Evolutionary conservation across 2,329 filamentous ascomycete genomes (phyloP).

Genomic region (Nemania diffusa): DNA sequence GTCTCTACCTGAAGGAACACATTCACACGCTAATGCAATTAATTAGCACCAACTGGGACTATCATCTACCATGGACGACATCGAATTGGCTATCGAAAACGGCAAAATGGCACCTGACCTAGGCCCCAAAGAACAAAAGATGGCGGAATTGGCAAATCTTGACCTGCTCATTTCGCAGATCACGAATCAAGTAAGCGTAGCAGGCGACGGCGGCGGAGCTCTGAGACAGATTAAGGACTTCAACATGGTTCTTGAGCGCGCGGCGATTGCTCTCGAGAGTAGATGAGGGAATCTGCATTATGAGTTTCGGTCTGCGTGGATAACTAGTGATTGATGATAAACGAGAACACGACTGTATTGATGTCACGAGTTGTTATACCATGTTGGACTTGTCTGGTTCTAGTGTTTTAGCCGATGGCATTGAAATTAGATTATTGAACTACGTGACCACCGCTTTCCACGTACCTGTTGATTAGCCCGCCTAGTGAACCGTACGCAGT

Average conservation of each 20-base stretch:
- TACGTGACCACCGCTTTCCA: background rate
- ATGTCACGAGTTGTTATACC: background rate
- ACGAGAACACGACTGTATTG: slow-evolving; percentile 27
- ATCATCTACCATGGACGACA: slow-evolving; percentile 69
- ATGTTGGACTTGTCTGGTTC: background rate
- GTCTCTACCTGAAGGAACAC: background rate
- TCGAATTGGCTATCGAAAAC: slow-evolving; percentile 67
- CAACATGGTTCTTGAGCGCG: slow-evolving; percentile 71
- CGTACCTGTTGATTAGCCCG: background rate
- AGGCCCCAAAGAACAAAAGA: slow-evolving; percentile 57
- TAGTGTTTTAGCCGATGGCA: background rate
- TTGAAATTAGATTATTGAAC: background rate
- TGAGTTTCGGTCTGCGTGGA: slow-evolving; percentile 2
- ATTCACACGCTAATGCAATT: slow-evolving; percentile 8
- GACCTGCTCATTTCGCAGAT: slow-evolving; percentile 67
- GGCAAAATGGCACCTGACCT: slow-evolving; percentile 61
- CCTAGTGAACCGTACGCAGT: background rate
- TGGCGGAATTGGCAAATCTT: slow-evolving; percentile 64
- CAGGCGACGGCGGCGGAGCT: slow-evolving; percentile 61
- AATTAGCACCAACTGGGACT: slow-evolving; percentile 60
- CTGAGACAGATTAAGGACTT: slow-evolving; percentile 69
- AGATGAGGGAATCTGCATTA: slow-evolving; percentile 33
- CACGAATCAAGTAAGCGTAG: slow-evolving; percentile 63
- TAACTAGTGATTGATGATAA: slow-evolving; percentile 13
- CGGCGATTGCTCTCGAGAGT: slow-evolving; percentile 65